phyloP scores from a whole-genome alignment of 768 basidiomycete genomes.

The Hemileccinum rubropunctum region DNA sequence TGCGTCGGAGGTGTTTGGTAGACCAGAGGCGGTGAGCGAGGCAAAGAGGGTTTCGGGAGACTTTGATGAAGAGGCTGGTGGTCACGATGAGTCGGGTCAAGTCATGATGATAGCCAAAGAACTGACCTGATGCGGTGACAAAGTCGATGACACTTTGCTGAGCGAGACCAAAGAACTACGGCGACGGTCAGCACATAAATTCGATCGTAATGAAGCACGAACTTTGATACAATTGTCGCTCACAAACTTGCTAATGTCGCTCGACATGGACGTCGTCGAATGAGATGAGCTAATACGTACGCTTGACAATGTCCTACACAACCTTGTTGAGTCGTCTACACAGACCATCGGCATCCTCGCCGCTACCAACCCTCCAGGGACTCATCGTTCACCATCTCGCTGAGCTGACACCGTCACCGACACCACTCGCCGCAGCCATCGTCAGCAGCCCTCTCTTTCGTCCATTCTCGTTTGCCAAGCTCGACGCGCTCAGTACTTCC shows the following conservation, averaged over 20 bases:
- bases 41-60: slow-evolving; percentile 74
- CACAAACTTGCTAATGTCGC: slow-evolving; percentile 66
- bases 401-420: slow-evolving; percentile 26
- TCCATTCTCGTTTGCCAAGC: slow-evolving; percentile 29
- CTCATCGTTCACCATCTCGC: slow-evolving; percentile 31
- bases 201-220: slow-evolving; percentile 19
- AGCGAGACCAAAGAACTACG: slow-evolving; percentile 78
- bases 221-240: slow-evolving; percentile 77
- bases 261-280: slow-evolving; percentile 45
- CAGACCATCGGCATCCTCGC: slow-evolving; percentile 19
- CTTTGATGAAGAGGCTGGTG: slow-evolving; percentile 73
- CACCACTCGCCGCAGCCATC: slow-evolving; percentile 32
- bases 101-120: neutral
- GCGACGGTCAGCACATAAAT: neutral
- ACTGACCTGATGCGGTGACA: slow-evolving; percentile 78
- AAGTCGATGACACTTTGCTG: slow-evolving; percentile 85
- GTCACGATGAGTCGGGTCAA: neutral
- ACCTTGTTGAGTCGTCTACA: slow-evolving; percentile 27
- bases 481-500: slow-evolving; percentile 26
- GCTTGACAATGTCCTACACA: slow-evolving; percentile 22
- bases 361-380: slow-evolving; percentile 22
- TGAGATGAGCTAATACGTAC: neutral
- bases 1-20: slow-evolving; percentile 78
- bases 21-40: slow-evolving; percentile 71
- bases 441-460: slow-evolving; percentile 31